Evolutionary conservation across 1,284 basidiomycete species (phyloP), one percentile per base, ranked within the genome.

Genomic region (Fomes fomentarius): DNA sequence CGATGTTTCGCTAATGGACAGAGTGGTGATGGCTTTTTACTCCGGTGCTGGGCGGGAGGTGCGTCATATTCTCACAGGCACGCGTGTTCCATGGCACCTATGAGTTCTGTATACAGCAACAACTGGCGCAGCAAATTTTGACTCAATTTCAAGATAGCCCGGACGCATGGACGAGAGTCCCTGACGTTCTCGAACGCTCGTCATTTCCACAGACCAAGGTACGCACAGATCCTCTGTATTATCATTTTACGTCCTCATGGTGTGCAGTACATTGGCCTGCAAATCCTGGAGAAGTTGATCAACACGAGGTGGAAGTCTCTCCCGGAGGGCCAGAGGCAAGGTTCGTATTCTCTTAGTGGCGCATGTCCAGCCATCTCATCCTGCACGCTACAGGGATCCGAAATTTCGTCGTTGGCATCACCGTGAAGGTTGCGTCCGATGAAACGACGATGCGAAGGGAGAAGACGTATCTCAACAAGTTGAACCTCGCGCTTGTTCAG

Each of bases 101-200:
- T 15, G 33, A 25, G 24, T 41, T 14, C 34, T 39, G 31, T 25
- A 25, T 42, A 47, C 67, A 97, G 93, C 94, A 94, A 89, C 89
- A 93, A 84, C 73, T 87, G 69, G 94, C 94, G 19, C 94, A 96
- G 72, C 87, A 90, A 69, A 81, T 93, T 54, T 82, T 98, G 61
- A 96, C 95, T 10, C 95, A 97, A 71, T 93, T 99, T 69, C 95
- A 99, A 74, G 97, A 99, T 63, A 84, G 94, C 73, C 92, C 94
- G n/a, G 97, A 99, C 57, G 88, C 95, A 42, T 99, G 97, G 97
- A 96, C 96, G 62, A 85, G 94, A 69, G 97, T 99, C 1, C 97
- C 97, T 30, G 90, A 91, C 58, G 92, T 99, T 65, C 80, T 99
- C 52, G 94, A 98, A 70, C 81, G 82, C 56, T 93, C 94, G 10